phyloP scores from a whole-genome alignment of 768 basidiomycete species.

The Lactarius quietus region DNA sequence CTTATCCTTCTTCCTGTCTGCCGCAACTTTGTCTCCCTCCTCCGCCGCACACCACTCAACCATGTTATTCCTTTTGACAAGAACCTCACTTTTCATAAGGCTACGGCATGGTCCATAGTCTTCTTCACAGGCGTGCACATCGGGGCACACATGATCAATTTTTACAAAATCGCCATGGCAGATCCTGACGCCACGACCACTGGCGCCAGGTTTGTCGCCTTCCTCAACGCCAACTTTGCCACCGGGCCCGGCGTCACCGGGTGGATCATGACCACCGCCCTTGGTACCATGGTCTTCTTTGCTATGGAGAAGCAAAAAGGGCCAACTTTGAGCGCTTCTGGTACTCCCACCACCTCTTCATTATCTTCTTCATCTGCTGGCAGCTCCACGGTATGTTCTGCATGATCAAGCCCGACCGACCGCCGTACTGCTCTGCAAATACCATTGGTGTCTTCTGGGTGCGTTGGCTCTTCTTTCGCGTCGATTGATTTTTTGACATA shows the following conservation, averaged over 20 bases:
- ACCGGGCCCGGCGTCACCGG: constrained; percentile 82
- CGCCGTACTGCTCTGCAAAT: constrained; percentile 83
- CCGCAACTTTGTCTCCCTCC: constrained; percentile 88
- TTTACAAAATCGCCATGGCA: constrained; percentile 57
- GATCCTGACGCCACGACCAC: constrained; percentile 51
- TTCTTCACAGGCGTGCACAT: constrained; percentile 73
- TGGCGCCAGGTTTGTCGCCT: constrained; percentile 58
- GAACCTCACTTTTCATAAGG: constrained; percentile 87
- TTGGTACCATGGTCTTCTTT: constrained; percentile 81
- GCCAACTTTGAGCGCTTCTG: constrained; percentile 86
- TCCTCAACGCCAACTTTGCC: constrained; percentile 73
- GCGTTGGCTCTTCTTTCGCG: constrained; percentile 30
- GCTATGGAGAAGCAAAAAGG: constrained; percentile 74
- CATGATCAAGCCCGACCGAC: constrained; percentile 89
- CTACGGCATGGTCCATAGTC: constrained; percentile 89
- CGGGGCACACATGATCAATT: constrained; percentile 84
- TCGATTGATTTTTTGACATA: not conserved
- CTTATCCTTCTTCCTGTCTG: constrained; percentile 95
- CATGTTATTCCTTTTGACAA: constrained; percentile 90
- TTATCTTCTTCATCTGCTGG: constrained; percentile 91
- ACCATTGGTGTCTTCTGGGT: constrained; percentile 96
- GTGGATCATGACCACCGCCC: constrained; percentile 78
- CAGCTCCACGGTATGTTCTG: constrained; percentile 97
- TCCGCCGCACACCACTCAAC: constrained; percentile 83
- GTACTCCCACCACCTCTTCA: constrained; percentile 86